Evolutionary conservation across 768 basidiomycete species (phyloP).

Genomic region (Russula virescens): DNA sequence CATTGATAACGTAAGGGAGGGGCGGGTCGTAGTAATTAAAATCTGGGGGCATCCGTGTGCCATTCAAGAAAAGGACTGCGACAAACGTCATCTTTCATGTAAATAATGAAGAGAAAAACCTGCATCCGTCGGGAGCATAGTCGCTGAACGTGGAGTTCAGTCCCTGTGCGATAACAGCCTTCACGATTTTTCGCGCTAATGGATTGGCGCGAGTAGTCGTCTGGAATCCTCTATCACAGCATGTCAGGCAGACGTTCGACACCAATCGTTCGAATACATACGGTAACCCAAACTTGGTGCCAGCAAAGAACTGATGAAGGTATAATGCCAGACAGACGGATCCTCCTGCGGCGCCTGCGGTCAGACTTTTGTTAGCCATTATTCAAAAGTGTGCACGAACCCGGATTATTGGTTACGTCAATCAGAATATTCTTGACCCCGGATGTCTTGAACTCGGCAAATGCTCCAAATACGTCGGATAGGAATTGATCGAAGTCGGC

Average conservation of each 20-base stretch:
- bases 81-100: background rate
- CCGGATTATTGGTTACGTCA: slow-evolving; percentile 59
- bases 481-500: slow-evolving; percentile 47
- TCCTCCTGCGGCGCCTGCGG: slow-evolving; percentile 36
- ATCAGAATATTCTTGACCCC: slow-evolving; percentile 49
- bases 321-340: slow-evolving; percentile 58
- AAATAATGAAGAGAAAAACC: slow-evolving; percentile 16
- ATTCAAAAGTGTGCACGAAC: slow-evolving; percentile 30
- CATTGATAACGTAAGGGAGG: slow-evolving; percentile 30
- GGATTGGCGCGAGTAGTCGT: slow-evolving; percentile 49
- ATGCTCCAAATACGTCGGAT: slow-evolving; percentile 41
- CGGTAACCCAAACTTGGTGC: slow-evolving; percentile 46
- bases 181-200: slow-evolving; percentile 55
- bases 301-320: slow-evolving; percentile 52
- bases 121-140: slow-evolving; percentile 52
- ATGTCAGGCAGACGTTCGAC: background rate
- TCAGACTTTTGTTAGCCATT: background rate
- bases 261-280: slow-evolving; percentile 30
- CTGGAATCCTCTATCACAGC: slow-evolving; percentile 46
- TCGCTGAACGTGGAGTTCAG: slow-evolving; percentile 34
- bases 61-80: slow-evolving; percentile 32
- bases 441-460: slow-evolving; percentile 41
- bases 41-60: slow-evolving; percentile 26
- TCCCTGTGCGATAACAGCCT: slow-evolving; percentile 43
- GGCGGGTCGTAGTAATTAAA: slow-evolving; percentile 32